Evolutionary conservation across 495 filamentous ascomycete species (phyloP).

Genomic region (Aspergillus nidulans): DNA sequence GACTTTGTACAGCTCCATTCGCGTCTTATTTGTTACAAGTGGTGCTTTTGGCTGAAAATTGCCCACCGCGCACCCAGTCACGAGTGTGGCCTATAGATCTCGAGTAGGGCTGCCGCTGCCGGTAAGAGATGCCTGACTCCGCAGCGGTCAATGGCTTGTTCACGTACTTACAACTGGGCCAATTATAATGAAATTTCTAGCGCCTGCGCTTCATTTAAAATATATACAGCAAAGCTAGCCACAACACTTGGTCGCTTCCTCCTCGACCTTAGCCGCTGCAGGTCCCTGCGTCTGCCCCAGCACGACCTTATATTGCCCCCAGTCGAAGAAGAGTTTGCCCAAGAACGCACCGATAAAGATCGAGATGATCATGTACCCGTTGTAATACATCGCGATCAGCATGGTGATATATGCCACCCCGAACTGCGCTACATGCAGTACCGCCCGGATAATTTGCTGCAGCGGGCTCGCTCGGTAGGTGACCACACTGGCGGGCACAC

Average conservation of each 20-base stretch:
- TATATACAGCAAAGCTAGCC: slow-evolving; percentile 12
- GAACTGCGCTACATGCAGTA: slow-evolving; percentile 59
- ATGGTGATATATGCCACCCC: slow-evolving; percentile 63
- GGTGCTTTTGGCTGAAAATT: too few species aligned
- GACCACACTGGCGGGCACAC: slow-evolving; percentile 7
- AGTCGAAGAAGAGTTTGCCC: slow-evolving; percentile 52
- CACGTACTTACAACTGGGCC: too few species aligned
- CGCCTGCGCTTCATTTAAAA: neutral
- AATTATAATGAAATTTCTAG: neutral
- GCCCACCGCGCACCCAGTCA: too few species aligned
- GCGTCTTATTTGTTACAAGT: too few species aligned
- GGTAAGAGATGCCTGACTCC: too few species aligned
- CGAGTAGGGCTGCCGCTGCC: too few species aligned
- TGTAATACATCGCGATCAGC: slow-evolving; percentile 59
- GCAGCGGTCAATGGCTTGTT: too few species aligned
- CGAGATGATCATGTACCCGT: slow-evolving; percentile 56
- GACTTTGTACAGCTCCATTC: too few species aligned
- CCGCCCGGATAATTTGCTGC: slow-evolving; percentile 54
- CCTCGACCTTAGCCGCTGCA: slow-evolving; percentile 1
- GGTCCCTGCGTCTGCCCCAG: slow-evolving; percentile 6
- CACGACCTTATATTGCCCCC: slow-evolving; percentile 36
- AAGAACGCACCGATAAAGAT: slow-evolving; percentile 57
- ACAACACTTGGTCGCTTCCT: slow-evolving; percentile 26
- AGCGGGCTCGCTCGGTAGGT: slow-evolving; percentile 43
- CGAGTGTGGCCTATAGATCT: too few species aligned